These are phyloP conservation scores for Colletotrichum filicis DNA, from an alignment of 2,329 filamentous ascomycete species.

Conservation along the genomic window DNA sequence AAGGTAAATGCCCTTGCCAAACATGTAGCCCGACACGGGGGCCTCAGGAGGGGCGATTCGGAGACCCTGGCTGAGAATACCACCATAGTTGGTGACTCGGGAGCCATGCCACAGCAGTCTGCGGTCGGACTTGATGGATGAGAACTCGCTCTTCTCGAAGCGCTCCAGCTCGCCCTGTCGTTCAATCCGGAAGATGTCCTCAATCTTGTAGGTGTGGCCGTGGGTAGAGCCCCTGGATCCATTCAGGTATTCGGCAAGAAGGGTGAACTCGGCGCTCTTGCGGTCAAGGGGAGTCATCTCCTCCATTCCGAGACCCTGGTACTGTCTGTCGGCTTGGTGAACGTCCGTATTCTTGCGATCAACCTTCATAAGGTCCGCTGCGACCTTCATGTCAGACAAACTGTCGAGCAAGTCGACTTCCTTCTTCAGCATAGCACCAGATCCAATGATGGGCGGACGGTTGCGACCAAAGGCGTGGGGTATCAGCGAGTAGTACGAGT, in stretches of 20 bases:
- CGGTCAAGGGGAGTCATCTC: constrained; percentile 79
- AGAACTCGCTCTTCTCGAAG: constrained; percentile 68
- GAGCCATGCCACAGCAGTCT: constrained; percentile 91
- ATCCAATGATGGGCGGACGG: constrained; percentile 75
- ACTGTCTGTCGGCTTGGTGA: constrained; percentile 78
- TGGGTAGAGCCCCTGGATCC: constrained; percentile 77
- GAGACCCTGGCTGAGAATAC: constrained; percentile 87
- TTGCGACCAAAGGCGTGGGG: constrained; percentile 84
- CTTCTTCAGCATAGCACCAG: constrained; percentile 69
- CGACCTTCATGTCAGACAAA: constrained; percentile 86
- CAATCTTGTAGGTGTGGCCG: constrained; percentile 65
- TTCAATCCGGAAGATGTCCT: constrained; percentile 86
- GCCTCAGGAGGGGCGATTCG: constrained; percentile 91
- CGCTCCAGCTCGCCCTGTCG: constrained; percentile 77
- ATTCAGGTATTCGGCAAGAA: constrained; percentile 75
- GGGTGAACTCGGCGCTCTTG: constrained; percentile 69
- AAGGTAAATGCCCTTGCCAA: constrained; percentile 89
- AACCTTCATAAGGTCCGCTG: constrained; percentile 79
- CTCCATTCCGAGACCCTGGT: constrained; percentile 74
- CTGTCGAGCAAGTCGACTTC: constrained; percentile 86
- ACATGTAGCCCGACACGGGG: constrained; percentile 85
- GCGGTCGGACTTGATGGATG: constrained; percentile 70
- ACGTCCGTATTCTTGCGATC: constrained; percentile 59
- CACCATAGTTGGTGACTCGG: constrained; percentile 84
- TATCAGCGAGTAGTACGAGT: constrained; percentile 83